Conservation (phyloP, 2,329 filamentous ascomycete species). For the Xylaria arbuscula region DNA sequence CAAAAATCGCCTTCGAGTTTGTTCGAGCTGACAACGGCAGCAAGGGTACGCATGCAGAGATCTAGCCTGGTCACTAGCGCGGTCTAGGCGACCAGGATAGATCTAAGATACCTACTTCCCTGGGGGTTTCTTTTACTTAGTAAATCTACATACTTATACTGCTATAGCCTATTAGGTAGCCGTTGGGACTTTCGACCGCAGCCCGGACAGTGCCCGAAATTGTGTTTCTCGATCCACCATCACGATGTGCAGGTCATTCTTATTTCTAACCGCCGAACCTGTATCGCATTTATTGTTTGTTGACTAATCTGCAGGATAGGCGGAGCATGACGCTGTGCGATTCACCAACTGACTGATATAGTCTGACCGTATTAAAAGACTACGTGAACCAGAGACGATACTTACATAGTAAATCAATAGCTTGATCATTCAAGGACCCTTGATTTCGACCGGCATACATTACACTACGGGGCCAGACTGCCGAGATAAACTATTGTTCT, state of each 20-base stretch:
- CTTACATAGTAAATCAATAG: no score
- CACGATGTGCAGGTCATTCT: neutral
- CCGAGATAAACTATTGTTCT: conserved; percentile 7
- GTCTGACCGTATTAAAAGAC: no score
- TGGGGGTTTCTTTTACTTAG: conserved; percentile 10
- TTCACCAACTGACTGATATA: neutral
- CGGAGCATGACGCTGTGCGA: neutral
- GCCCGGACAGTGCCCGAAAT: neutral
- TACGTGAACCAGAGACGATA: neutral
- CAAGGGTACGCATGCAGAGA: neutral
- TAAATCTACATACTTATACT: no score
- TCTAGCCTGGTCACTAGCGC: conserved; percentile 21
- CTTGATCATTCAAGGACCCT: neutral
- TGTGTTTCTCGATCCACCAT: conserved; percentile 5
- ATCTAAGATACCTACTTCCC: neutral
- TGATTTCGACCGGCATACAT: neutral
- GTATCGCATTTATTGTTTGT: neutral
- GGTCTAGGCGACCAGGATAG: conserved; percentile 2
- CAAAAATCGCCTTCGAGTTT: conserved; percentile 1
- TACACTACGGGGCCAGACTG: neutral
- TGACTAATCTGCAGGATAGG: neutral
- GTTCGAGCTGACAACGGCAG: conserved; percentile 8
- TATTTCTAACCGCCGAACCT: no score
- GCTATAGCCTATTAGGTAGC: neutral
- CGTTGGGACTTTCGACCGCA: conserved; percentile 19